Conservation (phyloP, 108 stramenopile species). For the Pseudonitzschia multistriata region DNA sequence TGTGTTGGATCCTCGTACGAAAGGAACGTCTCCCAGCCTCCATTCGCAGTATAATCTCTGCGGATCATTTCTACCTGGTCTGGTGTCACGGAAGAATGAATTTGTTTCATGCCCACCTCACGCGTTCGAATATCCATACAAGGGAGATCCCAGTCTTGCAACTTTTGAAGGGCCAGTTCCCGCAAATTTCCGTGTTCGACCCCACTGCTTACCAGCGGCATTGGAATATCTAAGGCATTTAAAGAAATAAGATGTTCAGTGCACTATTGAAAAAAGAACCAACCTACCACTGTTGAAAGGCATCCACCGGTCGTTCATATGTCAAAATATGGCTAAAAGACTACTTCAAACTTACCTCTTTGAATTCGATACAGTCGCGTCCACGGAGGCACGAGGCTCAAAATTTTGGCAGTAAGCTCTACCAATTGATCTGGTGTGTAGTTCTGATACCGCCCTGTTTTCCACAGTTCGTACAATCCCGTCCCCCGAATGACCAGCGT, state of each 20-base stretch:
- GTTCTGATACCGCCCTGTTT: constrained; percentile 90
- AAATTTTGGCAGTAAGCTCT: constrained; percentile 85
- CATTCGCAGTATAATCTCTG: constrained; percentile 90
- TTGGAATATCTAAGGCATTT: constrained; percentile 79
- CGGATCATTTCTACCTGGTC: constrained; percentile 93
- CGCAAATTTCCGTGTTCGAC: constrained; percentile 95
- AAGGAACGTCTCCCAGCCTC: constrained; percentile 95
- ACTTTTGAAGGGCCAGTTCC: constrained; percentile 80
- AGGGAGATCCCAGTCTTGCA: constrained; percentile 85
- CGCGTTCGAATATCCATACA: constrained; percentile 93
- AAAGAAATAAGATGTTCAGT: no score
- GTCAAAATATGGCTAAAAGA: no score
- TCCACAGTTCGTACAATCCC: constrained; percentile 94
- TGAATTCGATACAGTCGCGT: constrained; percentile 94
- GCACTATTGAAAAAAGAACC: no score
- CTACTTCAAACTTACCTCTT: constrained; percentile 41
- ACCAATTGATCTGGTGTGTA: constrained; percentile 95
- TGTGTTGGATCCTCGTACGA: constrained; percentile 91
- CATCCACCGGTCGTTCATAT: no score
- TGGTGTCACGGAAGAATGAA: constrained; percentile 84
- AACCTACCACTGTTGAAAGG: no score
- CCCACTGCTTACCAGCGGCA: constrained; percentile 92
- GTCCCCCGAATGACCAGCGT: constrained; percentile 95
- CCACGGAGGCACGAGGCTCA: constrained; percentile 95
- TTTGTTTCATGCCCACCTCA: constrained; percentile 95